Percentiles rank a stretch among this genome's conserved stretches.
These are phyloP conservation scores for Ophiocordyceps camponoti-rufipedis DNA, from an alignment of 2,329 filamentous ascomycete genomes.

Conservation along the genomic window DNA sequence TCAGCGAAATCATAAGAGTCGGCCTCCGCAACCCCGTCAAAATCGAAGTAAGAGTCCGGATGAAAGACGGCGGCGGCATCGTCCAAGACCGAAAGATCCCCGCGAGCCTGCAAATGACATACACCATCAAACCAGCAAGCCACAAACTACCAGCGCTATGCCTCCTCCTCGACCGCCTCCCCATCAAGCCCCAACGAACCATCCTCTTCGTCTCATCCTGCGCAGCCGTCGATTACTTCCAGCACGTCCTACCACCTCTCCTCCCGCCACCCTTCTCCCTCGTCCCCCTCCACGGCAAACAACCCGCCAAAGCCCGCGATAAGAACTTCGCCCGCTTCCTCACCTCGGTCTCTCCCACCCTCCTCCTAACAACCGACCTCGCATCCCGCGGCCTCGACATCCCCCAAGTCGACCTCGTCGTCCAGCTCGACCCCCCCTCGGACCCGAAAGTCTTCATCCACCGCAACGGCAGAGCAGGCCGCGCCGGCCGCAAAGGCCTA, in stretches of 20 bases:
- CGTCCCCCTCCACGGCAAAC: constrained; percentile 80
- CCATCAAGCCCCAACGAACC: constrained; percentile 61
- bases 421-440: constrained; percentile 67
- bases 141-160: constrained; percentile 65
- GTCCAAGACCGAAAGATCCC: constrained; percentile 75
- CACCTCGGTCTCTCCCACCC: constrained; percentile 52
- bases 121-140: constrained; percentile 54
- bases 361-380: constrained; percentile 85
- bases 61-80: constrained; percentile 43
- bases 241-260: constrained; percentile 56
- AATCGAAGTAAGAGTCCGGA: constrained; percentile 80
- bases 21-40: constrained; percentile 89
- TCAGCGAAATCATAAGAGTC: constrained; percentile 81
- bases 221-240: constrained; percentile 87
- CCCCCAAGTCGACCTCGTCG: constrained; percentile 75
- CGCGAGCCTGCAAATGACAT: constrained; percentile 82
- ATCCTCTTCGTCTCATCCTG: constrained; percentile 92
- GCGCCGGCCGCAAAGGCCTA: constrained; percentile 72
- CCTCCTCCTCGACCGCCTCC: constrained; percentile 48
- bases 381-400: constrained; percentile 84
- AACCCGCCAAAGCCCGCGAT: constrained; percentile 69
- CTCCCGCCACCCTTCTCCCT: constrained; percentile 51
- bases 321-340: constrained; percentile 76
- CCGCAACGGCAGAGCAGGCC: constrained; percentile 72
- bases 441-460: constrained; percentile 95